Conservation (phyloP, 2,329 filamentous ascomycete species). For the Penicillium griseofulvum region DNA sequence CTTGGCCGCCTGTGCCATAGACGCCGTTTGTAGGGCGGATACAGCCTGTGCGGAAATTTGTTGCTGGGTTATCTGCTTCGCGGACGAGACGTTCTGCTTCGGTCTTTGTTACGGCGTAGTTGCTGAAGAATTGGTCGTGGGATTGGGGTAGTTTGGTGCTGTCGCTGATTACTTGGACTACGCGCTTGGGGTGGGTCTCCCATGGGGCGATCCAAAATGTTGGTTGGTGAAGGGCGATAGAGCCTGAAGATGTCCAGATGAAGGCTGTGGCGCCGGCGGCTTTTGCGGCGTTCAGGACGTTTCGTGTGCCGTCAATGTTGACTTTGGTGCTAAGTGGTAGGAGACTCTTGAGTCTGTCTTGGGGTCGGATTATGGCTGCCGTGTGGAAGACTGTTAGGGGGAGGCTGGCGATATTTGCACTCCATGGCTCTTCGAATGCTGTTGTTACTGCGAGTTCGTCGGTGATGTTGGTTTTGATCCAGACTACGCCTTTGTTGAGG, state of each 20-base stretch:
- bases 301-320: conserved; percentile 52
- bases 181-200: conserved; percentile 39
- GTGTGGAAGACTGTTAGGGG: conserved; percentile 60
- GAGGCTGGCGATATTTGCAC: conserved; percentile 37
- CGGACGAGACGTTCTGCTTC: conserved; percentile 54
- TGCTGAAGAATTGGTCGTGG: conserved; percentile 46
- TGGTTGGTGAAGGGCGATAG: conserved; percentile 45
- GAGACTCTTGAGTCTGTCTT: conserved; percentile 48
- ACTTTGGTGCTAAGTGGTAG: conserved; percentile 49
- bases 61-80: conserved; percentile 38
- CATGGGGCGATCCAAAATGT: conserved; percentile 48
- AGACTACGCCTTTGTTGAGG: conserved; percentile 46
- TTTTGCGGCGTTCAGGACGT: conserved; percentile 51
- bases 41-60: conserved; percentile 52
- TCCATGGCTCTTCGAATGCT: conserved; percentile 53
- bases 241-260: conserved; percentile 54
- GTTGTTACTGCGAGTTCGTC: conserved; percentile 44
- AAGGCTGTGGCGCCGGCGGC: conserved; percentile 50
- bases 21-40: conserved; percentile 56
- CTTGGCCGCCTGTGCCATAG: conserved; percentile 51
- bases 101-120: conserved; percentile 54
- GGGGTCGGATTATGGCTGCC: conserved; percentile 54
- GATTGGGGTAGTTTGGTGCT: conserved; percentile 40
- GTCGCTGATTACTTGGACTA: conserved; percentile 49
- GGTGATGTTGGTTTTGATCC: conserved; percentile 52